Conservation (phyloP, 257 asterid species). For the Verbascum thapsus region DNA sequence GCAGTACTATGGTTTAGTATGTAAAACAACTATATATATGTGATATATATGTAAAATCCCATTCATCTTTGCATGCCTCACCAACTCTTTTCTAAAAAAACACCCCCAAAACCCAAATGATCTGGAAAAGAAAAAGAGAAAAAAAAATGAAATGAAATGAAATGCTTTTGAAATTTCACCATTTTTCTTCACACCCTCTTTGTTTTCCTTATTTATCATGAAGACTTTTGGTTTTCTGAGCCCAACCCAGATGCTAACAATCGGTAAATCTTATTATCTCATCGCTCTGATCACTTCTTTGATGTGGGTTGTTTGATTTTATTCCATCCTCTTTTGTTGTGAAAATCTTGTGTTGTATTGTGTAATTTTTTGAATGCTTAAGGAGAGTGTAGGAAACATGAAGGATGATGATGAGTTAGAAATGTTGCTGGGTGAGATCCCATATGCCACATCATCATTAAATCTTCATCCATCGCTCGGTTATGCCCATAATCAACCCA, state of each 20-base stretch:
- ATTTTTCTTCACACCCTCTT: too few species aligned
- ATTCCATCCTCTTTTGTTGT: constrained; percentile 27
- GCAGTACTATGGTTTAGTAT: constrained; percentile 31
- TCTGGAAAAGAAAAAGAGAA: constrained; percentile 29
- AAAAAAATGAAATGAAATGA: constrained; percentile 32
- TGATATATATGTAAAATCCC: constrained; percentile 24
- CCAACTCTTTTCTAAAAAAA: constrained; percentile 54
- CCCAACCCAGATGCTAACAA: constrained; percentile 49
- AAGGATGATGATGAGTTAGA: constrained; percentile 77
- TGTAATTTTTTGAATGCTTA: constrained; percentile 36
- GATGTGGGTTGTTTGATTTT: constrained; percentile 44
- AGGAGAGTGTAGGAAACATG: constrained; percentile 42
- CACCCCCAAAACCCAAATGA: constrained; percentile 60
- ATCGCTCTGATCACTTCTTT: constrained; percentile 39
- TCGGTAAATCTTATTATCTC: constrained; percentile 39
- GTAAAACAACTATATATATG: constrained; percentile 18
- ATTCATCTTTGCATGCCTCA: constrained; percentile 82
- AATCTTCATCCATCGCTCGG: constrained; percentile 37
- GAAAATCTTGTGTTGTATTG: constrained; percentile 34
- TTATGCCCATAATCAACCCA: constrained; percentile 38
- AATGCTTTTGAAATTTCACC: constrained; percentile 42
- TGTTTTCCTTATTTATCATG: constrained; percentile 40
- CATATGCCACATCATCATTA: constrained; percentile 64
- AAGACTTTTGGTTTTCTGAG: constrained; percentile 39
- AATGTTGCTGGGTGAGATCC: constrained; percentile 82